Percentiles rank a stretch among this genome's conserved stretches.
phyloP scores from a whole-genome alignment of 139 green algal species.

The Nannochloris sp. region DNA sequence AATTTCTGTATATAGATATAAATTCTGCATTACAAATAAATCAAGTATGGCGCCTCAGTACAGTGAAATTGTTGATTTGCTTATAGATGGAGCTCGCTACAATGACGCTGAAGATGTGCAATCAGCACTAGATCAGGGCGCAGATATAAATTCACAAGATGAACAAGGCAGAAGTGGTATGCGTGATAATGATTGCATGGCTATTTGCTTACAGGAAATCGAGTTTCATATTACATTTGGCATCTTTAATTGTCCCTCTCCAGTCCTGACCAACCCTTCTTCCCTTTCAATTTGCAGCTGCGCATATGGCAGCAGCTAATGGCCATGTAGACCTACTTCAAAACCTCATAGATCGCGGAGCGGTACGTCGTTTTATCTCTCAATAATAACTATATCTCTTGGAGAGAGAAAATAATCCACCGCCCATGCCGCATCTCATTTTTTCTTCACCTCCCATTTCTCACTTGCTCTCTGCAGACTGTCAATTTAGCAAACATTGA shows the following conservation, averaged over 20 bases:
- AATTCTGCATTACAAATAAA: background rate
- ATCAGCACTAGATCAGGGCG: slow-evolving; percentile 19
- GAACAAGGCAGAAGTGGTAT: slow-evolving; percentile 36
- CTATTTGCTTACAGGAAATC: too few species aligned
- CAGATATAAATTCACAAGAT: slow-evolving; percentile 37
- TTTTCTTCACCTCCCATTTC: background rate
- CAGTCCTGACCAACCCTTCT: background rate
- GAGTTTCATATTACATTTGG: too few species aligned
- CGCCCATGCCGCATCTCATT: background rate
- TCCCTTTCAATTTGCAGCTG: slow-evolving; percentile 30
- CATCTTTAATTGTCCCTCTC: background rate
- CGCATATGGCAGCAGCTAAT: slow-evolving; percentile 78
- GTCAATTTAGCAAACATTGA: slow-evolving; percentile 41
- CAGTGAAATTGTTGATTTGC: slow-evolving; percentile 34
- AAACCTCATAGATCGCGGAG: slow-evolving; percentile 48
- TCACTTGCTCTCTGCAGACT: slow-evolving; percentile 26
- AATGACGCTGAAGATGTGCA: slow-evolving; percentile 59
- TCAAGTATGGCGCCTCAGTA: background rate
- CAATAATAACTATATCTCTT: background rate
- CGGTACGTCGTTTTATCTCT: slow-evolving; percentile 33
- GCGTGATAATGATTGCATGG: background rate
- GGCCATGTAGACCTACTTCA: slow-evolving; percentile 49
- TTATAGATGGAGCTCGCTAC: slow-evolving; percentile 69
- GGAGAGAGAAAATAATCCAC: background rate
- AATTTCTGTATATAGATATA: background rate